Evolutionary conservation across 1,284 basidiomycete genomes (phyloP).

Genomic region (Tausonia pullulans): DNA sequence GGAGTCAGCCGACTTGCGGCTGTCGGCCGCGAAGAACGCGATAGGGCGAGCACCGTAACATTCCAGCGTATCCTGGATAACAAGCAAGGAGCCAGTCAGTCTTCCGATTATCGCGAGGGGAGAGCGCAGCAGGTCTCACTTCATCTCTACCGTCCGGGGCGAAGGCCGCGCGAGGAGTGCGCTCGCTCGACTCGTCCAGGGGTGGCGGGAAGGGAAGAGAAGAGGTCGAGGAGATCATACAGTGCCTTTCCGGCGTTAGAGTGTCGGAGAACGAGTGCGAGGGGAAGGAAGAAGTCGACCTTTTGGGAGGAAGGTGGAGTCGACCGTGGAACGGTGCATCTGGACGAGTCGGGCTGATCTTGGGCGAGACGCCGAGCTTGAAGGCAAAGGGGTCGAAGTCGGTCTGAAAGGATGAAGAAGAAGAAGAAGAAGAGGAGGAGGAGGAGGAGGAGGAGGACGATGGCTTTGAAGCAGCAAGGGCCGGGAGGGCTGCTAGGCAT

Average conservation of each 20-base stretch:
- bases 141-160: no score
- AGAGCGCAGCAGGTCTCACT: no score
- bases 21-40: no score
- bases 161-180: no score
- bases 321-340: neutral
- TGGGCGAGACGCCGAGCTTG: neutral
- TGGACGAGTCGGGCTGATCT: neutral
- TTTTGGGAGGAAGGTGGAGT: neutral
- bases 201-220: neutral
- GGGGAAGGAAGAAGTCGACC: neutral
- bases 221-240: neutral
- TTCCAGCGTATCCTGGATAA: no score
- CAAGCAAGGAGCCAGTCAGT: no score
- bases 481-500: no score
- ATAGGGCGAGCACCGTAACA: no score
- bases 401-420: neutral
- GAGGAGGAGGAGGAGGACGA: neutral
- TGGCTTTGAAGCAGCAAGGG: no score
- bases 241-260: conserved; percentile 7
- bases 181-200: no score
- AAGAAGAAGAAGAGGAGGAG: neutral
- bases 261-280: conserved; percentile 10
- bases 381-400: neutral
- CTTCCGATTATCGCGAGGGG: no score
- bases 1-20: no score